Conservation (phyloP, 257 asterid species). For the Ligustrum vulgare region DNA sequence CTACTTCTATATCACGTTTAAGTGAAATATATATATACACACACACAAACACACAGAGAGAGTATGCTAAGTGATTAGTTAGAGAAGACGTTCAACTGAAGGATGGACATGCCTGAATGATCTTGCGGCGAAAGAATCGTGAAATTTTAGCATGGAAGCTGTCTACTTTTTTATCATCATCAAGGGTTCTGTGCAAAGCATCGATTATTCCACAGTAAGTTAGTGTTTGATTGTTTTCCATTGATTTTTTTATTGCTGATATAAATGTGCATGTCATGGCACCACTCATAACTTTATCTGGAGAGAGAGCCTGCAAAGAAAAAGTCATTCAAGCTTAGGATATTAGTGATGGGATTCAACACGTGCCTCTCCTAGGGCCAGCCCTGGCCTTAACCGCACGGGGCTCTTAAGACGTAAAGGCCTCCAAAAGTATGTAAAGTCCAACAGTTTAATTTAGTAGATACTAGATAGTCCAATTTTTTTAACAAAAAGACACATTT, state of each 20-base stretch:
- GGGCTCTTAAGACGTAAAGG: too few species aligned
- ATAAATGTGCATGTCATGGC: constrained; percentile 67
- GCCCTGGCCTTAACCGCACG: too few species aligned
- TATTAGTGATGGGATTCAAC: not conserved
- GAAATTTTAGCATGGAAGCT: constrained; percentile 15
- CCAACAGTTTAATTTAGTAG: too few species aligned
- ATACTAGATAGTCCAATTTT: too few species aligned
- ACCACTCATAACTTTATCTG: constrained; percentile 46
- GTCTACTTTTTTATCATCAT: constrained; percentile 19
- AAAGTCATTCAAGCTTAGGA: constrained; percentile 3
- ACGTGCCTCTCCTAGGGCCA: too few species aligned
- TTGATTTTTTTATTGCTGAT: constrained; percentile 26
- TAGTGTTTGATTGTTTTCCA: constrained; percentile 11
- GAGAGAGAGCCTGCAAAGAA: constrained; percentile 49
- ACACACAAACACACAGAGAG: too few species aligned
- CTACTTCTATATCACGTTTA: not conserved
- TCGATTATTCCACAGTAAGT: constrained; percentile 33
- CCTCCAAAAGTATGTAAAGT: too few species aligned
- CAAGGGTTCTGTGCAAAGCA: constrained; percentile 27
- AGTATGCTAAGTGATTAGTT: not conserved
- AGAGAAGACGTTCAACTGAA: not conserved
- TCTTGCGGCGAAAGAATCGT: constrained; percentile 29
- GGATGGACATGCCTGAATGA: constrained; percentile 36
- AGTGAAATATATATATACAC: too few species aligned
- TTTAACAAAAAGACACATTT: too few species aligned